A percentile compares a stretch with the other conserved stretches of the same genome.
Conservation (phyloP, 768 basidiomycete genomes). For the Lanmaoa rubissima region DNA sequence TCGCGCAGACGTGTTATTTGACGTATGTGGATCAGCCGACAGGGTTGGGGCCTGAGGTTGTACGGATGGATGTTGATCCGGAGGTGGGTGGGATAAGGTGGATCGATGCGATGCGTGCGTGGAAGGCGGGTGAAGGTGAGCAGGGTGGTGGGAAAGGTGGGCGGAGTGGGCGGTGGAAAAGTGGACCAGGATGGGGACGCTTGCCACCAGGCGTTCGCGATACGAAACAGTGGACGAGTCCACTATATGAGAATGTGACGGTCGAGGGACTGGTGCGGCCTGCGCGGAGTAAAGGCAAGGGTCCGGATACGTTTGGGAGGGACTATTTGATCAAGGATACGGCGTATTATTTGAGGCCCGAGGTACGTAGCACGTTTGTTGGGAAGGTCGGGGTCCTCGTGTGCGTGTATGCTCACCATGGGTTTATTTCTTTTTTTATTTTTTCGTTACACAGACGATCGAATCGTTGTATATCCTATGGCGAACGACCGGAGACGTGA, state of each 20-base stretch:
- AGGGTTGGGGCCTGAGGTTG: constrained; percentile 63
- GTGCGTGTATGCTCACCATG: not conserved
- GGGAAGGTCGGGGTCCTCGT: not conserved
- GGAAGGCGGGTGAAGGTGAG: constrained; percentile 30
- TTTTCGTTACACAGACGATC: constrained; percentile 47
- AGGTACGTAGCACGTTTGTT: constrained; percentile 42
- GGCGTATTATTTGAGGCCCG: constrained; percentile 63
- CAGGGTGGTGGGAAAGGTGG: constrained; percentile 11
- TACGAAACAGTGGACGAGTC: constrained; percentile 19
- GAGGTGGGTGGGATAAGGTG: constrained; percentile 20
- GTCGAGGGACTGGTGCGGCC: not conserved
- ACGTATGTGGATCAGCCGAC: constrained; percentile 68
- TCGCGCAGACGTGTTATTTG: constrained; percentile 72
- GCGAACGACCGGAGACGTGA: constrained; percentile 61
- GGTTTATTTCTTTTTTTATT: too few relatives aligned
- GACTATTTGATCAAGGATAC: constrained; percentile 53
- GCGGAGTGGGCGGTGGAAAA: not conserved
- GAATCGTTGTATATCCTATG: constrained; percentile 73
- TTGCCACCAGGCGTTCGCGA: constrained; percentile 53
- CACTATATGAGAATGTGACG: constrained; percentile 3
- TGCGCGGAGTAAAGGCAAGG: not conserved
- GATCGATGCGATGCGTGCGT: constrained; percentile 39
- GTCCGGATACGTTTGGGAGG: constrained; percentile 24
- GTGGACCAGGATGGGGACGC: constrained; percentile 33
- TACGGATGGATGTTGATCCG: constrained; percentile 16